Evolutionary conservation across 331 rosid species (phyloP), one percentile per base, ranked within the genome.

Genomic region (Rosa hybrid): DNA sequence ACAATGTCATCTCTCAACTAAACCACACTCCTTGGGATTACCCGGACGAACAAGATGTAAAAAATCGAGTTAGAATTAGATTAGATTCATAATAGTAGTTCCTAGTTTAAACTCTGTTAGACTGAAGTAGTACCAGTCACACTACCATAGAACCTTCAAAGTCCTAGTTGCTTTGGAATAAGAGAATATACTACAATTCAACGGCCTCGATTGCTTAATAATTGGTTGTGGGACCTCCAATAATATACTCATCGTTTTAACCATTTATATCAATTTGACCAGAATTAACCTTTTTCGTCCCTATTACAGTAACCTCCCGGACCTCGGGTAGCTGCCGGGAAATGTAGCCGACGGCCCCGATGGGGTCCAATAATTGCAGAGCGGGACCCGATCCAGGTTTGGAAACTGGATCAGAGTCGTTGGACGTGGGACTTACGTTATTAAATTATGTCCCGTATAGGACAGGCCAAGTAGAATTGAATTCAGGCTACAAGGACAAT

Each of bases 301-400:
- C 25, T 54, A 12, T 50, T 41, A 30, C 12, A 56, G 13, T 23
- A 62, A 7, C 63, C 49, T 63, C 57, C 62, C 34, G 57, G 72
- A 50, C 27, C 34, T 76, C 13, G n/a, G 23, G 34, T 51, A 64
- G 45, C 75, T 18, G 16, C 12, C 25, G 50, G 72, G 48, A 81
- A 85, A 67, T 30, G 64, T 70, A 75, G 2, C 76, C 75, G 68
- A 82, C 85, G 88, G 85, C 57, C 34, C 45, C 48, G 88, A 86
- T 81, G 71, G 74, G 4, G 71, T 86, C 70, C 49, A 78, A 83
- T 81, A 82, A 84, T 85, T 82, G 23, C 39, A 63, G 63, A 78
- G 84, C 2, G 67, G 81, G 83, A 74, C 77, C 76, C 72, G 83
- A 30, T 77, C 38, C 63, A 56, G 30, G 7, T 67, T 16, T 11